These are phyloP conservation scores for Talaromyces ruber DNA, from an alignment of 495 filamentous ascomycete genomes.

Conservation along the genomic window DNA sequence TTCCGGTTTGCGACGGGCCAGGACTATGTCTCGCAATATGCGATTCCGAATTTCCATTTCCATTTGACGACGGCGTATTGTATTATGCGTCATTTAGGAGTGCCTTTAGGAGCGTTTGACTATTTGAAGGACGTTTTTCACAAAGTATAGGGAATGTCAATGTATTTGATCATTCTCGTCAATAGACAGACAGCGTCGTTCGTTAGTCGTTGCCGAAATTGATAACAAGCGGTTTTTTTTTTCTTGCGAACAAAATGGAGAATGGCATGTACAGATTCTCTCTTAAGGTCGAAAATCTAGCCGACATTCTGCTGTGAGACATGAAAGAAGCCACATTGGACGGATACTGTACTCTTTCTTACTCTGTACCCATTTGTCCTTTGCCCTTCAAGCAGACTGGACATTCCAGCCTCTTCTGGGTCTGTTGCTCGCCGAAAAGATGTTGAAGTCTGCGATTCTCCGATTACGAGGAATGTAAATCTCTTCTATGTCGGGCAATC, in stretches of 20 bases:
- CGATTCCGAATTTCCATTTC: conserved; percentile 50
- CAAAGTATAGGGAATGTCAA: background rate
- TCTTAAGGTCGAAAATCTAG: no score
- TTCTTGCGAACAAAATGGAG: no score
- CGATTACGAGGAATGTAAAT: no score
- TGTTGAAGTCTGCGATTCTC: background rate
- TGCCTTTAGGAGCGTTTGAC: conserved; percentile 47
- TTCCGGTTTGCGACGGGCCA: conserved; percentile 10
- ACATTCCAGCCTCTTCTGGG: background rate
- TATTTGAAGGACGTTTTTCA: conserved; percentile 28
- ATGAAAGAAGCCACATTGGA: no score
- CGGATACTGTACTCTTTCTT: no score
- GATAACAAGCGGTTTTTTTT: no score
- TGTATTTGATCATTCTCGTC: background rate
- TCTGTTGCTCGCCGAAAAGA: background rate
- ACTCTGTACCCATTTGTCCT: no score
- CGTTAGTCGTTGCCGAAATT: no score
- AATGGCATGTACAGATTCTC: no score
- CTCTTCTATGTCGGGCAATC: background rate
- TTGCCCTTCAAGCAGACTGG: background rate
- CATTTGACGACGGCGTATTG: conserved; percentile 47
- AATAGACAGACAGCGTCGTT: background rate
- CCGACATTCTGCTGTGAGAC: no score
- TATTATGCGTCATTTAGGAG: conserved; percentile 47
- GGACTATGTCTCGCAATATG: conserved; percentile 26